Percentiles rank a stretch among this genome's conserved stretches.
phyloP scores from a whole-genome alignment of 148 eudicot genomes.

The Cornus controversa region DNA sequence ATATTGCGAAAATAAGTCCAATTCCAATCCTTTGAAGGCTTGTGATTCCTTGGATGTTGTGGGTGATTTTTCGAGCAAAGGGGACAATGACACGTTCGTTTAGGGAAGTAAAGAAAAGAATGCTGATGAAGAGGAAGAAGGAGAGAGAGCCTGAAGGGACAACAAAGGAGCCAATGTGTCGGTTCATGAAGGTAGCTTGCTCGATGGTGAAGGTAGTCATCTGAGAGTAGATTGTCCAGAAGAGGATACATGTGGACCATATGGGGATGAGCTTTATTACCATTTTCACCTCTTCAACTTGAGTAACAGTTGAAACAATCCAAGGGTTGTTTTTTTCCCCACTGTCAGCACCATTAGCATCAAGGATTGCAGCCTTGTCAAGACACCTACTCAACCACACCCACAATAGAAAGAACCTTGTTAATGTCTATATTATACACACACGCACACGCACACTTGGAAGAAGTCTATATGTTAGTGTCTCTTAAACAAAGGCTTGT shows the following conservation, averaged over 20 bases:
- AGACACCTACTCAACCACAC: conserved; percentile 52
- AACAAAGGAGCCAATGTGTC: conserved; percentile 57
- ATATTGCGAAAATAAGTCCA: conserved; percentile 62
- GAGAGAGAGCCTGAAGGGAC: conserved; percentile 90
- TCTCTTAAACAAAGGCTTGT: no score
- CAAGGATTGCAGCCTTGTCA: conserved; percentile 85
- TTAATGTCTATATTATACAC: background rate
- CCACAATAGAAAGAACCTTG: background rate
- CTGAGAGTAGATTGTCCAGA: conserved; percentile 97
- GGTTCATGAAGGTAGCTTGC: conserved; percentile 94
- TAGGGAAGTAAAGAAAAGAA: conserved; percentile 80
- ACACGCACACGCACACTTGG: no score
- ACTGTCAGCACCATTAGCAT: conserved; percentile 43
- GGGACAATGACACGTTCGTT: conserved; percentile 75
- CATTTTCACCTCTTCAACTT: conserved; percentile 98
- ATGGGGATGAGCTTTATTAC: conserved; percentile 81
- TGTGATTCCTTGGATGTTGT: conserved; percentile 59
- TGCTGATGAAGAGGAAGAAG: conserved; percentile 74
- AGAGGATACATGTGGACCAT: conserved; percentile 91
- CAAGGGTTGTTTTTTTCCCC: conserved; percentile 51
- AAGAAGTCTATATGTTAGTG: no score
- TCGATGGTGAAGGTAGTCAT: conserved; percentile 98
- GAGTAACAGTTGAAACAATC: conserved; percentile 72
- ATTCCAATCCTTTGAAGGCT: conserved; percentile 83
- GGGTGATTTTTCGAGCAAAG: conserved; percentile 66